phyloP scores from a whole-genome alignment of 495 filamentous ascomycete species.

The Parathielavia hyrcaniae region DNA sequence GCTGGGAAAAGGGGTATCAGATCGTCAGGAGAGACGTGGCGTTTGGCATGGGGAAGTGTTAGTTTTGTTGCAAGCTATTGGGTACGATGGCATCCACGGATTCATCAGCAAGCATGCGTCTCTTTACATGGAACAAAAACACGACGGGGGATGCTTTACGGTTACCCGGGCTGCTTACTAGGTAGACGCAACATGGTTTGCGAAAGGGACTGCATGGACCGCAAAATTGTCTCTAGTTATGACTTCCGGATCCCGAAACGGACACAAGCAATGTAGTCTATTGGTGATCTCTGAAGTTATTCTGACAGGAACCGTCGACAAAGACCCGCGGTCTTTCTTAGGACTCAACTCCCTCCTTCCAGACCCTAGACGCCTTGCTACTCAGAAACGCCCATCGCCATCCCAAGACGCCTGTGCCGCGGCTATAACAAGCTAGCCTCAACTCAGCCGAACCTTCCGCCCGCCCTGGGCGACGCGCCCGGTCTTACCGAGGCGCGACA shows the following conservation, averaged over 20 bases:
- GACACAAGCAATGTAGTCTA: not conserved
- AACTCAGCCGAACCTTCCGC: slow-evolving; percentile 40
- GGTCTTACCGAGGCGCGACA: slow-evolving; percentile 60
- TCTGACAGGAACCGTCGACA: not conserved
- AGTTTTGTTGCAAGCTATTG: not conserved
- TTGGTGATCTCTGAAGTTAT: not conserved
- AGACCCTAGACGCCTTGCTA: too few relatives aligned
- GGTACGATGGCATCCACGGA: too few relatives aligned
- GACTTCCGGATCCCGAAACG: not conserved
- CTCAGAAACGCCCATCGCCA: not conserved
- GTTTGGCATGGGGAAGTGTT: slow-evolving; percentile 2
- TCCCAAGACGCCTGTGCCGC: not conserved
- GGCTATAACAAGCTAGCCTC: not conserved
- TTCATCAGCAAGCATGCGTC: too few relatives aligned
- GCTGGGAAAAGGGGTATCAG: not conserved
- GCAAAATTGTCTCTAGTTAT: too few relatives aligned
- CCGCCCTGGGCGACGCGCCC: slow-evolving; percentile 43
- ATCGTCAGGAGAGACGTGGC: slow-evolving; percentile 8
- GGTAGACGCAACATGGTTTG: too few relatives aligned
- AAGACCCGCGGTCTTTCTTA: not conserved
- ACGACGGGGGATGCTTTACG: too few relatives aligned
- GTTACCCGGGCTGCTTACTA: too few relatives aligned
- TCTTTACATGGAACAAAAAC: too few relatives aligned
- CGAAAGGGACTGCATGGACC: too few relatives aligned
- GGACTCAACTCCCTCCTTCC: not conserved